These are phyloP conservation scores for Madurella mycetomatis DNA, from an alignment of 2,329 filamentous ascomycete species.

Conservation along the genomic window DNA sequence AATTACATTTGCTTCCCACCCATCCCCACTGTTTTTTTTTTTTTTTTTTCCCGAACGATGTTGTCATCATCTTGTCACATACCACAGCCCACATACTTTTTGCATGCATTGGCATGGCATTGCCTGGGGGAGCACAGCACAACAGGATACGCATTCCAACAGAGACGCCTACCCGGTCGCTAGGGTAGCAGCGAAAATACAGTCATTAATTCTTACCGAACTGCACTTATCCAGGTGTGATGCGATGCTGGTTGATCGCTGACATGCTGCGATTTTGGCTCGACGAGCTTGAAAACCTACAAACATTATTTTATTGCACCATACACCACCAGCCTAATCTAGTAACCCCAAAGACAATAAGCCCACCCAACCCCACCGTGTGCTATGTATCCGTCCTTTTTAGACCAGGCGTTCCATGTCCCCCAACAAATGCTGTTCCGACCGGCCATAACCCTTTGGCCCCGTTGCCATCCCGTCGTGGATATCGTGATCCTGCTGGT, in stretches of 20 bases:
- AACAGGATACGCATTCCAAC: slow-evolving; percentile 2
- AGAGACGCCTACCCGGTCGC: not conserved
- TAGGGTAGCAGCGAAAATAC: not conserved
- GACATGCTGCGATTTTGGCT: too few species aligned
- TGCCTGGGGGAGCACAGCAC: slow-evolving; percentile 5
- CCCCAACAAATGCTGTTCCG: slow-evolving; percentile 17
- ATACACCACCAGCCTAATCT: too few species aligned
- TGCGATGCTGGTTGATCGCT: not conserved
- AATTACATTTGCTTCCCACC: not conserved
- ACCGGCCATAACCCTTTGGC: not conserved
- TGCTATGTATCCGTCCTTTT: not conserved
- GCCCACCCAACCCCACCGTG: not conserved
- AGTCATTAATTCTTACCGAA: not conserved
- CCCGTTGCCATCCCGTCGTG: not conserved
- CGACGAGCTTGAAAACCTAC: too few species aligned
- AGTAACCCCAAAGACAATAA: not conserved
- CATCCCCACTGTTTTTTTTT: not conserved
- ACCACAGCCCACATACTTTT: too few species aligned
- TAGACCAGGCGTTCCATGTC: slow-evolving; percentile 12
- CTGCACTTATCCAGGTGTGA: not conserved
- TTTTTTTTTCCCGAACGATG: not conserved
- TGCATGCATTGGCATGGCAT: not conserved
- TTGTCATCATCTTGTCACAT: slow-evolving; percentile 2
- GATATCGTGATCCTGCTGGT: not conserved
- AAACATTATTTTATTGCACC: too few species aligned